phyloP scores from a whole-genome alignment of 805 yeast species.

The Suhomyces xylopsoci region DNA sequence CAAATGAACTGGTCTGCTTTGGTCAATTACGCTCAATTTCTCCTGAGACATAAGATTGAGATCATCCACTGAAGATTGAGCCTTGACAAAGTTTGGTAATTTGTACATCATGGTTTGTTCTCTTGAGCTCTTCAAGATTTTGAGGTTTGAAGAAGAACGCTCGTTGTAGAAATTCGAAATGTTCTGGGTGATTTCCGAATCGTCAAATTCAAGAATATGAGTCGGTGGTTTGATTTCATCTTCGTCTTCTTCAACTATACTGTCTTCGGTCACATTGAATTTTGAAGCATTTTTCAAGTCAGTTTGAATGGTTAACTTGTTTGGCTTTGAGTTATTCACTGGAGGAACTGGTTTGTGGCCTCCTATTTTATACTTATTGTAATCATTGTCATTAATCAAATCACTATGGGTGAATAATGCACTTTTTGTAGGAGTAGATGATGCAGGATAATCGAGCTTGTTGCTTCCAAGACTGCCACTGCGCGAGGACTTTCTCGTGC shows the following conservation, averaged over 20 bases:
- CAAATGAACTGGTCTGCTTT: conserved; percentile 66
- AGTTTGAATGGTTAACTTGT: conserved; percentile 8
- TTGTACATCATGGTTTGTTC: conserved; percentile 33
- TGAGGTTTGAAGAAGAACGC: conserved; percentile 33
- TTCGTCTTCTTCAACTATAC: conserved; percentile 18
- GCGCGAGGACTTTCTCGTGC: conserved; percentile 2
- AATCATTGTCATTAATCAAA: conserved; percentile 21
- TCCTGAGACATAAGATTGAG: conserved; percentile 57
- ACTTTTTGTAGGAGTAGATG: background rate
- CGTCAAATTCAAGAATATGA: conserved; percentile 8
- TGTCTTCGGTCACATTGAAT: conserved; percentile 10
- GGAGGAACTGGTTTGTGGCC: conserved; percentile 22
- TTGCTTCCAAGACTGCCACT: background rate
- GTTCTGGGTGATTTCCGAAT: conserved; percentile 33
- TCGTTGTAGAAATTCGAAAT: conserved; percentile 36
- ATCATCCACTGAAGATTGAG: conserved; percentile 54
- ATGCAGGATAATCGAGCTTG: background rate
- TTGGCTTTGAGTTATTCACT: conserved; percentile 21
- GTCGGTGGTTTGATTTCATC: background rate
- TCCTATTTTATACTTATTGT: conserved; percentile 21
- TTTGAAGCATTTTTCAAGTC: conserved; percentile 4
- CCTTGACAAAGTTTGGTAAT: conserved; percentile 36
- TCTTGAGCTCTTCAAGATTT: conserved; percentile 29
- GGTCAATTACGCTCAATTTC: conserved; percentile 52
- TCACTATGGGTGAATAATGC: conserved; percentile 23